These are phyloP conservation scores for Penicillium psychrosexuale DNA, from an alignment of 2,329 filamentous ascomycete genomes.

Conservation along the genomic window DNA sequence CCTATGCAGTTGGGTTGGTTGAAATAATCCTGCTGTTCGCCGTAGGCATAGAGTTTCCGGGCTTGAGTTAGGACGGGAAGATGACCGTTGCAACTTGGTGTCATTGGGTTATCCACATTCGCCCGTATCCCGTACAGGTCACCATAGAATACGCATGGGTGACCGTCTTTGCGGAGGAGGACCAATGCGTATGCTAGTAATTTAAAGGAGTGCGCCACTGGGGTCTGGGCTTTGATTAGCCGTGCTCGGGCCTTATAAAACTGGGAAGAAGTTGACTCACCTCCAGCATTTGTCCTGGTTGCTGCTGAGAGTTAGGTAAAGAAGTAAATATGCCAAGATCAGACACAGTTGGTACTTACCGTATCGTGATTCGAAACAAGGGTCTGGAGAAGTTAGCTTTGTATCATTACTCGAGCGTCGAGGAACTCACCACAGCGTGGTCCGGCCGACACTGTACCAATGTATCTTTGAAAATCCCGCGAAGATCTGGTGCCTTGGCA, in stretches of 20 bases:
- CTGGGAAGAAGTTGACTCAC: slow-evolving; percentile 25
- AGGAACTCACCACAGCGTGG: slow-evolving; percentile 42
- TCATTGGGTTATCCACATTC: slow-evolving; percentile 47
- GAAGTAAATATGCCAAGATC: not conserved
- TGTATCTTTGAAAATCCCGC: slow-evolving; percentile 61
- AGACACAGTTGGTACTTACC: slow-evolving; percentile 11
- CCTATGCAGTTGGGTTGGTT: slow-evolving; percentile 61
- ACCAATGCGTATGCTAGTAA: slow-evolving; percentile 69
- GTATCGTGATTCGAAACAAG: slow-evolving; percentile 25
- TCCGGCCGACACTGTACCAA: slow-evolving; percentile 55
- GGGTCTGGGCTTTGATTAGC: slow-evolving; percentile 41
- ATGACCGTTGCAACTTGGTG: slow-evolving; percentile 53
- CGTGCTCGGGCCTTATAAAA: not conserved
- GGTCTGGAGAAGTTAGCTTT: slow-evolving; percentile 16
- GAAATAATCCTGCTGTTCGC: slow-evolving; percentile 63
- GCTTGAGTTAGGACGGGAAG: slow-evolving; percentile 60
- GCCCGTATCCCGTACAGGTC: slow-evolving; percentile 63
- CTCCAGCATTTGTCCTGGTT: slow-evolving; percentile 61
- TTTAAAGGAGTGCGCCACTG: slow-evolving; percentile 66
- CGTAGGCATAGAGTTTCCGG: slow-evolving; percentile 65
- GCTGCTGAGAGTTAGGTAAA: slow-evolving; percentile 39
- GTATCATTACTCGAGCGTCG: not conserved
- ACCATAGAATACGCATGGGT: slow-evolving; percentile 68
- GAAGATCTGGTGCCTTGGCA: slow-evolving; percentile 56
- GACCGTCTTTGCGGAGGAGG: slow-evolving; percentile 60